phyloP scores from a whole-genome alignment of 192 early-diverging fungal genomes.

The Coemansia sp. region DNA sequence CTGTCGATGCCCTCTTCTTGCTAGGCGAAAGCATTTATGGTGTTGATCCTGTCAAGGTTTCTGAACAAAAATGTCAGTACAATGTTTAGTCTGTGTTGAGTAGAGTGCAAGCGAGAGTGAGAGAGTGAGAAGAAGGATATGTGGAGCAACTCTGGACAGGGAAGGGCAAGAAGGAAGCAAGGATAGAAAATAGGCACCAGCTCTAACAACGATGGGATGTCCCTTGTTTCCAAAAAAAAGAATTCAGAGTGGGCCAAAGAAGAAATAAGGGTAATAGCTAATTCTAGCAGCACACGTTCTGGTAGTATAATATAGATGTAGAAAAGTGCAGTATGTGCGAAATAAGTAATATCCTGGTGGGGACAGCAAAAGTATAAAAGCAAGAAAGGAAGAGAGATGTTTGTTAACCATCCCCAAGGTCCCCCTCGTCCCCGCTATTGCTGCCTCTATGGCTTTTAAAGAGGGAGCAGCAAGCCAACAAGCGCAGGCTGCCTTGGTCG shows the following conservation, averaged over 20 bases:
- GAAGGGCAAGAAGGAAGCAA: not conserved
- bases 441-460: not conserved
- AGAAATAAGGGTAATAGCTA: not conserved
- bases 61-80: not conserved
- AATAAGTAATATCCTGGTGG: not conserved
- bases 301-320: not conserved
- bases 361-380: not conserved
- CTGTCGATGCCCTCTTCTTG: not conserved
- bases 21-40: not conserved
- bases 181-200: not conserved
- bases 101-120: not conserved
- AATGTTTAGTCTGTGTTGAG: too few relatives aligned
- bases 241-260: not conserved
- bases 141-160: not conserved
- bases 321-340: conserved; percentile 5
- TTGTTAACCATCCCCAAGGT: not conserved
- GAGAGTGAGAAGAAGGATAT: not conserved
- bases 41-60: not conserved
- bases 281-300: not conserved
- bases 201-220: not conserved
- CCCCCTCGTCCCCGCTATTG: not conserved
- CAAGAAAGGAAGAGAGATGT: not conserved
- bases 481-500: not conserved
- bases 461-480: not conserved
- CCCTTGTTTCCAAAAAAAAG: not conserved